Percentiles rank a stretch among this genome's conserved stretches.
phyloP scores from a whole-genome alignment of 164 flowering plant genomes.

The Vitis cinerea region DNA sequence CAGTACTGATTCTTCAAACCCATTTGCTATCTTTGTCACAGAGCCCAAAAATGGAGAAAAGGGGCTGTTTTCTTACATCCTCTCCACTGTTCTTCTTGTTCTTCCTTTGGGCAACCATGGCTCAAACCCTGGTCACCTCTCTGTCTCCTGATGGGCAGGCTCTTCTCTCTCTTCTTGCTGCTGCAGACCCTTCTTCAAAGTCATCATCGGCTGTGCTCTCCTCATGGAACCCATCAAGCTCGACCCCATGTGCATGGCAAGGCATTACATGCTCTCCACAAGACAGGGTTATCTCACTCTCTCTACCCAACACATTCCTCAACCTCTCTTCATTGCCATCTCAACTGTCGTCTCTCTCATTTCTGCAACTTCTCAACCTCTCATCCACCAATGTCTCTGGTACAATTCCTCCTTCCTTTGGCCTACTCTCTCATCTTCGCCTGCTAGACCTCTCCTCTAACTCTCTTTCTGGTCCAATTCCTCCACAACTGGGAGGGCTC shows the following conservation, averaged over 20 bases:
- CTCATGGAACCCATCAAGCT: constrained; percentile 77
- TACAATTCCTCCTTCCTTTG: constrained; percentile 70
- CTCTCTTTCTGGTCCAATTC: constrained; percentile 69
- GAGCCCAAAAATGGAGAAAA: constrained; percentile 1
- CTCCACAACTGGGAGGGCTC: constrained; percentile 61
- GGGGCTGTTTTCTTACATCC: neutral
- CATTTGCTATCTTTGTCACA: constrained; percentile 3
- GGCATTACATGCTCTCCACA: constrained; percentile 90
- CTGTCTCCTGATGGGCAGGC: constrained; percentile 84
- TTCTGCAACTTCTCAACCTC: constrained; percentile 85
- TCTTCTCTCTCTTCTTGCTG: constrained; percentile 69
- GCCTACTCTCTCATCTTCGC: constrained; percentile 51
- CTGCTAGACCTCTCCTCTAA: constrained; percentile 87
- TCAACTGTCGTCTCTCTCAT: constrained; percentile 73
- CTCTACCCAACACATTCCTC: constrained; percentile 83
- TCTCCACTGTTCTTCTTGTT: constrained; percentile 12
- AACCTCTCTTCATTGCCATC: constrained; percentile 74
- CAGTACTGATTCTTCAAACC: neutral
- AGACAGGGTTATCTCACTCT: constrained; percentile 73
- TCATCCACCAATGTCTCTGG: constrained; percentile 92
- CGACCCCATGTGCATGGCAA: constrained; percentile 86
- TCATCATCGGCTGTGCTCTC: constrained; percentile 55
- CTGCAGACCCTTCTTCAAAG: constrained; percentile 33
- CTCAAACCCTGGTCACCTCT: constrained; percentile 21
- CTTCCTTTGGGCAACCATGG: constrained; percentile 21